Base-by-base conservation (phyloP, 2,329 filamentous ascomycete genomes). In the Geosmithia morbida region DNA sequence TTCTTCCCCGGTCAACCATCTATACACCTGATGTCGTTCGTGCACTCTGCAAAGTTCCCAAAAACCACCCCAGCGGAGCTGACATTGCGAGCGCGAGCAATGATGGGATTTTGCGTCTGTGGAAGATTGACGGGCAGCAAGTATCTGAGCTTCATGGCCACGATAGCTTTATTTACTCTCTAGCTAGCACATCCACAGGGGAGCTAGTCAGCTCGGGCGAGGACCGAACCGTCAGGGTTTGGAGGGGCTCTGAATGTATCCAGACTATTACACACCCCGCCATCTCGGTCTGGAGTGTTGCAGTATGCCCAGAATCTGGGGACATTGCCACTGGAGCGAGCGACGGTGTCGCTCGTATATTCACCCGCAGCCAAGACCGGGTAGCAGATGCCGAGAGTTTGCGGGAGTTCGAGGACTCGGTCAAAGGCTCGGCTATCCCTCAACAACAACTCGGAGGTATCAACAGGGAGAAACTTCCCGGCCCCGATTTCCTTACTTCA, bases 181-280 rank as follows among this genome's bases (percentile, higher is more conserved):
- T 98, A 14, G 74, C 84, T 1, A 74, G 77, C 19, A 67, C 94
- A 10, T 85, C 90, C 0, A 81, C 84, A 0, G 90, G 90, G 6
- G 88, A 96, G 59, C 71, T 98, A 29, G 84, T 94, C 45, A 97
- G 90, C 62, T 81, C 87, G 2, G 88, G 88, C 17, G 92, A 98
- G 64, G 92, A 98, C 64, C 79, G 92, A n/a, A 96, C 92, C 0
- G 79, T 94, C 33, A 78, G 87, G 46, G 71, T 98, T 59, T 98
- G 94, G 92, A 82, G 77, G 54, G 85, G 83, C 43, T 76, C 70
- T 14, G 74, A 88, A 48, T 97, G 90, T 60, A 67, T 95, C 43
- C 92, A 98, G 64, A 96, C 90, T 40, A 97, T 98, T 53, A 96
- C 90, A 1, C 88, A 96, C 57, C 92, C 92, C 11, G 92, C 92